These are phyloP conservation scores for Dothidotthia symphoricarpi DNA, from an alignment of 2,329 filamentous ascomycete genomes.

Conservation along the genomic window DNA sequence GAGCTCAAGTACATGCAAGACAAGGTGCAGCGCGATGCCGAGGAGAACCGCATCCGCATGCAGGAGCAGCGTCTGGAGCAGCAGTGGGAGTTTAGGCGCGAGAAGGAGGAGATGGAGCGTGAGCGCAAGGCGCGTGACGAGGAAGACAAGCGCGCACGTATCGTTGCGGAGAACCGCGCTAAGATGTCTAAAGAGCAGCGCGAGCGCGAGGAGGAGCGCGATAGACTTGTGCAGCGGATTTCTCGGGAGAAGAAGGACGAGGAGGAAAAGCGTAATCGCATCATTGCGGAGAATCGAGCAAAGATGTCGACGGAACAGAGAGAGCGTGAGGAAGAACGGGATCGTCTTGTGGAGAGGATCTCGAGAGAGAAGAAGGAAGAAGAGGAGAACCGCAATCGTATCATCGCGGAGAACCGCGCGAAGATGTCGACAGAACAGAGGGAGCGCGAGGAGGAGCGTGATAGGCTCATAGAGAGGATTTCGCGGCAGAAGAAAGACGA, in stretches of 20 bases:
- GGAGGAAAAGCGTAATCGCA: slow-evolving; percentile 33
- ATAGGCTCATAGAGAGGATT: slow-evolving; percentile 8
- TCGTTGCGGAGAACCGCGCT: slow-evolving; percentile 36
- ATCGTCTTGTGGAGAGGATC: slow-evolving; percentile 4
- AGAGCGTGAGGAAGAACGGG: slow-evolving; percentile 26
- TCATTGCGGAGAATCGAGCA: slow-evolving; percentile 36
- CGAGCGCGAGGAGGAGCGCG: slow-evolving; percentile 26
- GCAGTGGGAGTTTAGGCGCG: slow-evolving; percentile 33
- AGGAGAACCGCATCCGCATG: slow-evolving; percentile 25
- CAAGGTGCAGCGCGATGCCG: slow-evolving; percentile 30
- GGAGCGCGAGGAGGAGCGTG: slow-evolving; percentile 11
- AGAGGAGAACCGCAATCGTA: slow-evolving; percentile 22
- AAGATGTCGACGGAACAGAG: slow-evolving; percentile 42
- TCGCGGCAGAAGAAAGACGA: slow-evolving; percentile 28
- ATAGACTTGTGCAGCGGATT: slow-evolving; percentile 4
- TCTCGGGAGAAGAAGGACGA: slow-evolving; percentile 11
- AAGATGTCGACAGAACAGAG: slow-evolving; percentile 21
- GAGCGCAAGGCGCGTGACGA: slow-evolving; percentile 41
- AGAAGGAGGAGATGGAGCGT: slow-evolving; percentile 33
- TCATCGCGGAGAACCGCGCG: slow-evolving; percentile 24
- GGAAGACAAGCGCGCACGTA: slow-evolving; percentile 42
- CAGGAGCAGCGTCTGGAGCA: slow-evolving; percentile 34
- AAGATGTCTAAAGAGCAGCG: slow-evolving; percentile 42
- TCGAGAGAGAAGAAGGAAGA: slow-evolving; percentile 12
- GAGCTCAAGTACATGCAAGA: slow-evolving; percentile 41